Conservation (phyloP, 2,329 filamentous ascomycete genomes). For the Penicillium verrucosum region DNA sequence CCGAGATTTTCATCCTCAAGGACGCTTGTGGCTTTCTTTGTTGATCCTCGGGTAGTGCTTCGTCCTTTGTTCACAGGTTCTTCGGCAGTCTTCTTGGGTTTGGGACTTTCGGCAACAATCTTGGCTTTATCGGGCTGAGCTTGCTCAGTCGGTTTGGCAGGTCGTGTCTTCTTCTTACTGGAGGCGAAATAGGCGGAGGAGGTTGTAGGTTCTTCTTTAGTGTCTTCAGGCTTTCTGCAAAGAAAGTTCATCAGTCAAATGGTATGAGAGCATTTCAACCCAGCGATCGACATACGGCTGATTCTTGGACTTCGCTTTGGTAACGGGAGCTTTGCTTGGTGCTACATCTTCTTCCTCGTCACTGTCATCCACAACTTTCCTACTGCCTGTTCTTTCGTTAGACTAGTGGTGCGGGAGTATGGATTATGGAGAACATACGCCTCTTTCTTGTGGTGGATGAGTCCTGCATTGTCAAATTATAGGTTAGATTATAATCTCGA, state of each 20-base stretch:
- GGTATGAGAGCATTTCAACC: neutral
- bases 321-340: slow-evolving; percentile 40
- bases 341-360: slow-evolving; percentile 65
- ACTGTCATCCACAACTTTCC: slow-evolving; percentile 77
- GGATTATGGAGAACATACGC: slow-evolving; percentile 27
- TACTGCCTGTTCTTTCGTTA: slow-evolving; percentile 39
- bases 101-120: slow-evolving; percentile 16
- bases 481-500: slow-evolving; percentile 8
- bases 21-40: slow-evolving; percentile 36
- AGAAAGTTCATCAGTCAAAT: slow-evolving; percentile 5
- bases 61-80: slow-evolving; percentile 18
- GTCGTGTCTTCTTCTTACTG: slow-evolving; percentile 55
- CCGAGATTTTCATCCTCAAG: slow-evolving; percentile 65
- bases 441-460: slow-evolving; percentile 32
- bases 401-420: neutral
- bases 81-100: slow-evolving; percentile 18
- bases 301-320: slow-evolving; percentile 36
- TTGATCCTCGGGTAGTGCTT: slow-evolving; percentile 5
- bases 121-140: slow-evolving; percentile 11
- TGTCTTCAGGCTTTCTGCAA: slow-evolving; percentile 48
- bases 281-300: slow-evolving; percentile 46
- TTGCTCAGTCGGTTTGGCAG: slow-evolving; percentile 25
- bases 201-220: slow-evolving; percentile 56
- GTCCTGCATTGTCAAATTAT: slow-evolving; percentile 19
- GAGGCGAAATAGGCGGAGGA: slow-evolving; percentile 62